Evolutionary conservation across 2,329 filamentous ascomycete species (phyloP).

Genomic region (Podosphaera xanthii): DNA sequence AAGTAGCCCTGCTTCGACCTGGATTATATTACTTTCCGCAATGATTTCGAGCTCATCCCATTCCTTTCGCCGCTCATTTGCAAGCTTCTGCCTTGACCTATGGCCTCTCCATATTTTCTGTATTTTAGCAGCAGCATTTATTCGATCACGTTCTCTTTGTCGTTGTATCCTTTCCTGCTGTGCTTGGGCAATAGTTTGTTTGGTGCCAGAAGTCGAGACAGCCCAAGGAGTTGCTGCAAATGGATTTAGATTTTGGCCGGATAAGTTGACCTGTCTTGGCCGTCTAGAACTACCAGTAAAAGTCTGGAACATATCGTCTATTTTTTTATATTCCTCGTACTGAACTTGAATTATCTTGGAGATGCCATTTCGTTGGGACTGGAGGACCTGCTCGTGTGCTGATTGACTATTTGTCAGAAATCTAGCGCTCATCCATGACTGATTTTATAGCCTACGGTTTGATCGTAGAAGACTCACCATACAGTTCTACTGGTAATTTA

Average conservation of each 20-base stretch:
- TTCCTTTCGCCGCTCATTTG: conserved; percentile 29
- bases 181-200: conserved; percentile 61
- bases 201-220: conserved; percentile 36
- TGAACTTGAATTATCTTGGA: conserved; percentile 6
- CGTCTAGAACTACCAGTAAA: conserved; percentile 77
- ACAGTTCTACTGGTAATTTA: too few relatives aligned
- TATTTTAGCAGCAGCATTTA: conserved; percentile 50
- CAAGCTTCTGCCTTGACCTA: conserved; percentile 32
- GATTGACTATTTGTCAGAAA: background rate
- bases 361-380: conserved; percentile 8
- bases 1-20: conserved; percentile 15
- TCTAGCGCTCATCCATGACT: background rate
- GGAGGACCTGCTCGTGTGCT: background rate
- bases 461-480: too few relatives aligned
- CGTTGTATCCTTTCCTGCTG: conserved; percentile 66
- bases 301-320: conserved; percentile 54
- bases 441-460: background rate
- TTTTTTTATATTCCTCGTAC: conserved; percentile 3
- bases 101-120: conserved; percentile 73
- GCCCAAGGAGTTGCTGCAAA: conserved; percentile 41
- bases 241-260: conserved; percentile 60
- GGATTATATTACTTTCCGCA: background rate
- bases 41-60: conserved; percentile 31
- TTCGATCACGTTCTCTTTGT: conserved; percentile 55
- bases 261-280: conserved; percentile 81